phyloP scores from a whole-genome alignment of 495 filamentous ascomycete species.

The Xylaria castorea region DNA sequence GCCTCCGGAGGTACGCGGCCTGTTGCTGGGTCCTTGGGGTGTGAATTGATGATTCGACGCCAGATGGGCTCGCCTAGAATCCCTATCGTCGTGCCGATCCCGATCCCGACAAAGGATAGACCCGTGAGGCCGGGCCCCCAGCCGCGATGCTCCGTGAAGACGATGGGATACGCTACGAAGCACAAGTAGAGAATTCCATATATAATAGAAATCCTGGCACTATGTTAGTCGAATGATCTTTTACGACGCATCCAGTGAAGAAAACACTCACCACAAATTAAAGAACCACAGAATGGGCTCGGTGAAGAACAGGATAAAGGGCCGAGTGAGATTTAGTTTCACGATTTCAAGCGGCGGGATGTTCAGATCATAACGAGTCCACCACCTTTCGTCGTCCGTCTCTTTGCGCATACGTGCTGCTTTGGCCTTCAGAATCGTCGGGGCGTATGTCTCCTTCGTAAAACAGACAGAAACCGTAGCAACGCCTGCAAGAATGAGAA shows the following conservation, averaged over 20 bases:
- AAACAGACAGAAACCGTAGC: constrained; percentile 59
- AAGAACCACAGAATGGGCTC: constrained; percentile 90
- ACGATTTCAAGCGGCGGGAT: constrained; percentile 54
- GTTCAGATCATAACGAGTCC: constrained; percentile 76
- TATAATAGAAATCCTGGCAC: constrained; percentile 56
- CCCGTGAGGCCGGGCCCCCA: constrained; percentile 77
- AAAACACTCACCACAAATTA: constrained; percentile 63
- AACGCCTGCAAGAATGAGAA: constrained; percentile 69
- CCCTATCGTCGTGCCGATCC: constrained; percentile 71
- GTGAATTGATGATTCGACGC: constrained; percentile 73
- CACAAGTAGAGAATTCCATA: constrained; percentile 83
- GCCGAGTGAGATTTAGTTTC: constrained; percentile 74
- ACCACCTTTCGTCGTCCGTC: constrained; percentile 76
- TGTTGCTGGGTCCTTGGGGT: constrained; percentile 71
- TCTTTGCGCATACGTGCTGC: constrained; percentile 73
- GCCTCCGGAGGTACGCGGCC: constrained; percentile 74
- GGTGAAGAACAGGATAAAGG: constrained; percentile 77
- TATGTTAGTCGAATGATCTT: constrained; percentile 7
- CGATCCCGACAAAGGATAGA: constrained; percentile 83
- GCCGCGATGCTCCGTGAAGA: constrained; percentile 73
- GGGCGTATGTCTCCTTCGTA: constrained; percentile 80
- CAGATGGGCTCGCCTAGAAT: constrained; percentile 74
- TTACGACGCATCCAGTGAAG: not conserved
- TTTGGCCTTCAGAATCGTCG: constrained; percentile 71
- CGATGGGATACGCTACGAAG: constrained; percentile 84